Evolutionary conservation across 768 basidiomycete species (phyloP).

Genomic region (Arthromyces matolae): DNA sequence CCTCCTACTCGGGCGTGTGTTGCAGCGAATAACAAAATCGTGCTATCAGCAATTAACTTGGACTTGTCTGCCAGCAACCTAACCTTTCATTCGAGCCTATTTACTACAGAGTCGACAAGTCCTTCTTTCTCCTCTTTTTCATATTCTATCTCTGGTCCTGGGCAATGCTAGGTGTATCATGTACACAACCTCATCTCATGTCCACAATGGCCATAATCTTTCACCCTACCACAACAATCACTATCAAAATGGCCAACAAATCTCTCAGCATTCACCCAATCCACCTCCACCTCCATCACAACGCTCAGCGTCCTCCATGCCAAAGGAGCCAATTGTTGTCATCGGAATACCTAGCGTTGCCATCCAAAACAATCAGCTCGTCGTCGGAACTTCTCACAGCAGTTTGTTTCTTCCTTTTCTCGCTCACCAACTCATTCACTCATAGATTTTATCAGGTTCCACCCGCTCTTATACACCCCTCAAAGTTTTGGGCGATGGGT

Average conservation of each 20-base stretch:
- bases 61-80: constrained; percentile 11
- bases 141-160: constrained; percentile 30
- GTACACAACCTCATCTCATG: constrained; percentile 47
- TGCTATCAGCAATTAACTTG: constrained; percentile 8
- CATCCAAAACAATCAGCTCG: constrained; percentile 62
- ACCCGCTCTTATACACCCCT: constrained; percentile 89
- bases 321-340: constrained; percentile 64
- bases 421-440: constrained; percentile 11
- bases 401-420: constrained; percentile 44
- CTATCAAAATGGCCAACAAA: constrained; percentile 25
- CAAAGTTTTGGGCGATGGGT: constrained; percentile 97
- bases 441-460: constrained; percentile 49
- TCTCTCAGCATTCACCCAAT: constrained; percentile 30
- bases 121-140: constrained; percentile 21
- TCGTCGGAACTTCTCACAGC: constrained; percentile 68
- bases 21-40: constrained; percentile 16
- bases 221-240: constrained; percentile 30
- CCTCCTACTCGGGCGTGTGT: constrained; percentile 17
- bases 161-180: constrained; percentile 62
- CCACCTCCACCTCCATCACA: constrained; percentile 25
- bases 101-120: constrained; percentile 20
- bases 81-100: constrained; percentile 19
- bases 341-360: constrained; percentile 75
- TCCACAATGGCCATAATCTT: constrained; percentile 40
- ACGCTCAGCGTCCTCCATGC: constrained; percentile 25